Base-by-base conservation (phyloP, 2,329 filamentous ascomycete species). In the Pestalotiopsis sp. region DNA sequence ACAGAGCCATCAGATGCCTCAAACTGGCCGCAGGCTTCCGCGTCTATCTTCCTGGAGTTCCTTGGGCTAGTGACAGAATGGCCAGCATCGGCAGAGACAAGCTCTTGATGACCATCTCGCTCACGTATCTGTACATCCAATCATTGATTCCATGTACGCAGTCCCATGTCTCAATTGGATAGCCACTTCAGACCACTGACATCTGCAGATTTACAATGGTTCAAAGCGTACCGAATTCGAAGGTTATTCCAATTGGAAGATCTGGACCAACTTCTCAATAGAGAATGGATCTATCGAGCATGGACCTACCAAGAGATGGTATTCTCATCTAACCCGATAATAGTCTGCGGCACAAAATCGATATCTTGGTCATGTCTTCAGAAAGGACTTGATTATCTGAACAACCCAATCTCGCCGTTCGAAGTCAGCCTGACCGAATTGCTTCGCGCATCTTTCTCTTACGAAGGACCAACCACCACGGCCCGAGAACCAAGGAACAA, bases 231-330 rank as follows among this genome's bases (percentile, higher is more conserved):
- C n/a, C 20, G 23, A 17, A 7, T 59, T 27, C 23, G 25, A 27
- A 17, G 2, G 4, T 13, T 3, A 11, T 59, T 59, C 57, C 23
- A 5, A 3, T 3, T 13, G 7, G 1, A 59, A 3, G 23, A 59
- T 36, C 3, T 59, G 0, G 4, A 31, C 2, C 7, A 59, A 12
- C 6, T 59, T 3, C 57, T 59, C 4, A 27, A 27, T 11, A 59
- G 11, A 13, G 20, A 27, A 3, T 59, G 57, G 57, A 27, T 27
- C 1, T 6, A 14, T 5, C 23, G 57, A 36, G 57, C 57, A 13
- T 59, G 57, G 57, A 59, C 57, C 4, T 59, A 59, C 20, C 57
- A 59, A n/a, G 57, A 59, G 57, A 59, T 59, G 7, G 17, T 59
- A 12, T 36, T 59, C 5, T 12, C 57, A 1, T 59, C 57, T 2